Evolutionary conservation across 306 rosid genomes (phyloP), one percentile per base, ranked within the genome.

Genomic region (Ziziphus jujuba): DNA sequence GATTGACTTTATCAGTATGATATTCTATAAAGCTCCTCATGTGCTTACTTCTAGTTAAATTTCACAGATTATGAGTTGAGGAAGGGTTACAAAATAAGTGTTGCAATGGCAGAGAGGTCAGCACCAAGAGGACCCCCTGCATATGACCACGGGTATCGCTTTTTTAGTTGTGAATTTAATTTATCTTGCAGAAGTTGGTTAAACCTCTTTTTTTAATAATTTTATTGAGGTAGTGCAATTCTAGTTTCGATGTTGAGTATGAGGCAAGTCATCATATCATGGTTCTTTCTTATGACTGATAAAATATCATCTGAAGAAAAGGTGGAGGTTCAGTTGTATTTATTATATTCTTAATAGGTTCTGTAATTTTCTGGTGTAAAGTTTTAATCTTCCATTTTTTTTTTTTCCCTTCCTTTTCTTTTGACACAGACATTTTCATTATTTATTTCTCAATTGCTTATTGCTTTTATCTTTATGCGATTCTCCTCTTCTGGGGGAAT

Each of bases 71-170:
- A 83, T 77, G 96, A 95, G 16, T 72, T 95, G 63, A 95, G 99
- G 33, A 28, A 28, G 81, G 99, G 99, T 44, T 76, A 54, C 81
- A 82, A 80, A 73, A 95, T 95, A 73, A 87, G 69, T 81, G 97
- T 95, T 78, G 68, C 90, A 0, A 95, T 95, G 99, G 99, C 99
- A 44, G 96, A 87, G 80, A 90, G 82, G 84, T 86, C 97, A 56
- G 97, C 99, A 23, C 99, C 99, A 44, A 87, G 81, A 85, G 85
- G 90, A 68, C 89, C 87, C 7, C 75, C 95, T 65, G 68, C 87
- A 16, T 80, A 35, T 59, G 87, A 76, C 75, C 87, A 90, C 9
- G 95, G 97, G 99, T 93, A 93, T 73, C 15, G 33, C 28, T 58
- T 69, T 72, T 5, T 63, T 4, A 25, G 47, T 66, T 47, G 21